Base-by-base conservation (phyloP, 139 green algal genomes). In the Asterochloris sp. region DNA sequence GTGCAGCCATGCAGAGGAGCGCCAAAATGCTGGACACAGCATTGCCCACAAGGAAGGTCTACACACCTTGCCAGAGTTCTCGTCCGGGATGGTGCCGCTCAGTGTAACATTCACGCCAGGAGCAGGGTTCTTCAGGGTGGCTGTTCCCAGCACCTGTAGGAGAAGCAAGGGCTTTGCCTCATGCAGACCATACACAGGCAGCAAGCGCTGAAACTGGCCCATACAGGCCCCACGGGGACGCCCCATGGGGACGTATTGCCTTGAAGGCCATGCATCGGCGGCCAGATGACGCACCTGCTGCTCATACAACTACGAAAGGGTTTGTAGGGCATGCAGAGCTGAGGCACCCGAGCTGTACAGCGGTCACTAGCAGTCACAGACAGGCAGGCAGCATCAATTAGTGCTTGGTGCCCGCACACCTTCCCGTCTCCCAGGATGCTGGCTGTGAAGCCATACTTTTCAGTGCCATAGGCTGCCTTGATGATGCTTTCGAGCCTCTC, bases 391-490 rank as follows among this genome's bases (percentile, higher is more conserved):
- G 38, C 38, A 54, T 10, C 2, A 54, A 54, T 6, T 6, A 54
- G 38, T 54, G 38, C 38, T 6, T 54, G 4, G 38, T 54, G 38
- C 62, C 13, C 54, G 66, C 73, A 38, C 28, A 88, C 84, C 87
- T 90, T 88, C 74, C 89, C 89, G 16, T 80, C 78, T 28, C 84
- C 82, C 66, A 62, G 69, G 38, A 92, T 76, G 24, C 81, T 82
- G 69, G 79, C 81, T 0, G 85, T 54, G 11, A 92, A 81, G 21
- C 60, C 85, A 66, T 88, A 92, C 26, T 80, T 82, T 27, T 76
- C 24, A 21, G 83, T 83, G 8, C 81, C 82, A 73, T 92, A 92
- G 0, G 69, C 78, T 60, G 73, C 81, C 83, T 91, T 91, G 69
- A 92, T 66, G 12, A 71, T 73, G 77, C 83, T 80, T 28, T 86